Conservation (phyloP, 768 basidiomycete species). For the Lanmaoa pseudosensibilis region DNA sequence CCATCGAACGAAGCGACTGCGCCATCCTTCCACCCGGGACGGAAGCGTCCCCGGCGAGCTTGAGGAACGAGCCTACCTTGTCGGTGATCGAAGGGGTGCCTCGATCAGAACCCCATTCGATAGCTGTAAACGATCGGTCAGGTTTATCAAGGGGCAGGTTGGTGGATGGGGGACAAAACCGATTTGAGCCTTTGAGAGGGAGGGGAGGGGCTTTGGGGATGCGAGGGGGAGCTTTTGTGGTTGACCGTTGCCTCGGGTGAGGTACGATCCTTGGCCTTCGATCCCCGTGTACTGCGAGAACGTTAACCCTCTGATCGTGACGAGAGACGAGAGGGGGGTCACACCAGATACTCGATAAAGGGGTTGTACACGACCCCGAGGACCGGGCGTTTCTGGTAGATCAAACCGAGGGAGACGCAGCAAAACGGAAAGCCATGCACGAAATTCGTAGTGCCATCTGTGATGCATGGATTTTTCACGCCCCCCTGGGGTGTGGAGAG, state of each 20-base stretch:
- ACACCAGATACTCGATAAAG: conserved; percentile 79
- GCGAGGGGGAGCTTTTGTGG: conserved; percentile 66
- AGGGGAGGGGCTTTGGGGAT: conserved; percentile 59
- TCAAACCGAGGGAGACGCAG: conserved; percentile 89
- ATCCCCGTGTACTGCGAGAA: conserved; percentile 67
- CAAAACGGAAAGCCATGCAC: conserved; percentile 84
- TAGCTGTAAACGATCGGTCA: conserved; percentile 41
- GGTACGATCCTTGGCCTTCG: conserved; percentile 76
- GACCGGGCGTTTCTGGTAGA: conserved; percentile 77
- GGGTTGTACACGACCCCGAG: conserved; percentile 94
- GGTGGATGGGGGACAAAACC: conserved; percentile 40
- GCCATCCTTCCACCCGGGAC: conserved; percentile 78
- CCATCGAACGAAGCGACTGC: conserved; percentile 79
- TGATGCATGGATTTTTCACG: background rate
- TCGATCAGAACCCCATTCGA: conserved; percentile 91
- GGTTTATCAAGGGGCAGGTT: background rate
- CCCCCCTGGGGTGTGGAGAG: background rate
- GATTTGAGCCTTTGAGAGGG: conserved; percentile 70
- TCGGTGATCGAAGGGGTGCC: conserved; percentile 47
- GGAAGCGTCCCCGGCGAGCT: conserved; percentile 70
- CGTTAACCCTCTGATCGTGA: background rate
- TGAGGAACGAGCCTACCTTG: conserved; percentile 68
- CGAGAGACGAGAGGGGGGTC: background rate
- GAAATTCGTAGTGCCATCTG: conserved; percentile 90
- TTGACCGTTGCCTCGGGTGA: conserved; percentile 49